A percentile compares a stretch with the other conserved stretches of the same genome.
phyloP scores from a whole-genome alignment of 2,329 filamentous ascomycete species.

The Venturia nashicola region DNA sequence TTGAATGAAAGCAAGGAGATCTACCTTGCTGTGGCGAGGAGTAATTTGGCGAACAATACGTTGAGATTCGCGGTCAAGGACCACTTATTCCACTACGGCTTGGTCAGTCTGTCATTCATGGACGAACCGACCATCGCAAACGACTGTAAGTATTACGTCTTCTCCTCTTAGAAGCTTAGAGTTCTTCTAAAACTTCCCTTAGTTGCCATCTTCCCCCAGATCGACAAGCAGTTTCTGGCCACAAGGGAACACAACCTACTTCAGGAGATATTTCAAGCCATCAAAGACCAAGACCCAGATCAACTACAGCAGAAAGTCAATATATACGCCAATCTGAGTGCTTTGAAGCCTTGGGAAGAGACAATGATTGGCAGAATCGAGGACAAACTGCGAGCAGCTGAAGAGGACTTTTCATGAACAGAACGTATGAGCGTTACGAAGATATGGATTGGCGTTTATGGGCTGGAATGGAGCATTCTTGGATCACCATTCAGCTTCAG shows the following conservation, averaged over 20 bases:
- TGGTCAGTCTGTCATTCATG: conserved; percentile 49
- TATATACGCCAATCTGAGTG: conserved; percentile 1
- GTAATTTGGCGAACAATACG: conserved; percentile 75
- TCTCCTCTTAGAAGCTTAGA: not conserved
- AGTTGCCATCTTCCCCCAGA: not conserved
- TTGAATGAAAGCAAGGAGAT: conserved; percentile 54
- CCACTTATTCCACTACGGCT: conserved; percentile 83
- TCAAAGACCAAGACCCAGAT: conserved; percentile 70
- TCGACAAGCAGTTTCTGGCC: conserved; percentile 46
- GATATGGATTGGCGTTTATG: not conserved
- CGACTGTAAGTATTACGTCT: conserved; percentile 15
- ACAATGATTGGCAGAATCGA: conserved; percentile 7
- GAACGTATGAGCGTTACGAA: not conserved
- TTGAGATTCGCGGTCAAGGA: conserved; percentile 94
- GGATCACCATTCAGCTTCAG: not conserved
- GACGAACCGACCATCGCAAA: not conserved
- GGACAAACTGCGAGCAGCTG: not conserved
- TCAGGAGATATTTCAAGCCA: conserved; percentile 59
- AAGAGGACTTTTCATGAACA: conserved; percentile 3
- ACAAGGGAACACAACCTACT: conserved; percentile 76
- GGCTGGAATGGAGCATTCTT: not conserved
- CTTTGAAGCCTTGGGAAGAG: conserved; percentile 3
- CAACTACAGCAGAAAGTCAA: conserved; percentile 14
- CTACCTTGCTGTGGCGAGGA: conserved; percentile 66
- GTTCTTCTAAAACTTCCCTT: not conserved